phyloP scores from a whole-genome alignment of 2,329 filamentous ascomycete genomes.

The Xylaria polymorpha region DNA sequence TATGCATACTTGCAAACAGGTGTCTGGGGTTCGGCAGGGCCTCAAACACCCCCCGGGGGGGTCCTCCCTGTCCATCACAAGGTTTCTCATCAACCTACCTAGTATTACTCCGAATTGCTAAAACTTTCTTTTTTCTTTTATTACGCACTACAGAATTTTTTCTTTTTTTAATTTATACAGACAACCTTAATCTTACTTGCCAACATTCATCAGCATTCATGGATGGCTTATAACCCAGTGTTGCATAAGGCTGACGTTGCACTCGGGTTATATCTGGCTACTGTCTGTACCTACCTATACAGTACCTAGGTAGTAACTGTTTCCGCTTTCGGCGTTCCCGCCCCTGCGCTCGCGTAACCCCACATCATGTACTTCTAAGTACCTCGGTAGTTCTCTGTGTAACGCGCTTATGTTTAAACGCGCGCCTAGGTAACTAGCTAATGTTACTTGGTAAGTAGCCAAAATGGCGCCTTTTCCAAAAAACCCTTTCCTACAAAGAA shows the following conservation, averaged over 20 bases:
- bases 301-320: too few species aligned
- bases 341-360: background rate
- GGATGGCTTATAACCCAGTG: background rate
- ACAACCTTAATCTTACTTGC: too few species aligned
- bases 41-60: background rate
- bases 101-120: background rate
- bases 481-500: too few species aligned
- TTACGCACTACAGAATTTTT: background rate
- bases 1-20: background rate
- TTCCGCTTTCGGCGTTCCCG: background rate
- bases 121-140: background rate
- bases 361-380: background rate
- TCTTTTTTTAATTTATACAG: too few species aligned
- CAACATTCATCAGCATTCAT: too few species aligned
- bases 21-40: background rate
- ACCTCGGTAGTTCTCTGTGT: conserved; percentile 4
- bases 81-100: background rate
- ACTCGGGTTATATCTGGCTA: background rate
- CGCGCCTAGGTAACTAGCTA: background rate
- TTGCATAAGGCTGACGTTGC: background rate
- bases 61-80: background rate
- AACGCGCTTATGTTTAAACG: background rate
- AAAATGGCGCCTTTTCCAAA: background rate
- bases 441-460: background rate
- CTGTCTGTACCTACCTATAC: too few species aligned